Evolutionary conservation across 371 early-diverging fungal genomes (phyloP).

Genomic region (Syncephalastrum sp.): DNA sequence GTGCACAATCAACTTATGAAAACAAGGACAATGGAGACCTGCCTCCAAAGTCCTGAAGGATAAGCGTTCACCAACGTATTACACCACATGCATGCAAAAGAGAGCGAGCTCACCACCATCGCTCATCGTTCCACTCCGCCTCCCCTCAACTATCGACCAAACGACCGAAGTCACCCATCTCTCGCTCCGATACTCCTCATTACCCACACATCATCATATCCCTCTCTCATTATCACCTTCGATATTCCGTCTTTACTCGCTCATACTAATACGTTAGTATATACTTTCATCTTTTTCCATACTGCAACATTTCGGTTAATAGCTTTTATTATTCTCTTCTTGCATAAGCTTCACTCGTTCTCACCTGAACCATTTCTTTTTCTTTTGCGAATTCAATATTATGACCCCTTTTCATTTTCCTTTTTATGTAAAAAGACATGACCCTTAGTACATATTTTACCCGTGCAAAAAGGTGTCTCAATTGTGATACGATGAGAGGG

Average conservation of each 20-base stretch:
- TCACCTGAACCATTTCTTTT: neutral
- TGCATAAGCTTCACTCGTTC: neutral
- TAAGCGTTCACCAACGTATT: too few species aligned
- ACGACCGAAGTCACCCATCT: too few species aligned
- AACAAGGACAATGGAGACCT: neutral
- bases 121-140: too few species aligned
- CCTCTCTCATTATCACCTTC: neutral
- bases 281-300: neutral
- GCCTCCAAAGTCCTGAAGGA: too few species aligned
- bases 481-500: too few species aligned
- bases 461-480: too few species aligned
- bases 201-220: constrained; percentile 1
- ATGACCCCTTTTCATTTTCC: neutral
- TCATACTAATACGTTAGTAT: neutral
- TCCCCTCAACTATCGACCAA: too few species aligned
- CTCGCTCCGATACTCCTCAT: neutral
- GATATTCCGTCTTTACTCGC: neutral
- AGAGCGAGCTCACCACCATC: too few species aligned
- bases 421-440: neutral
- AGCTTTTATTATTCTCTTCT: neutral
- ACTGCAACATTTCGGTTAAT: neutral
- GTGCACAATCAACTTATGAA: neutral
- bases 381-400: constrained; percentile 1
- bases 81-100: too few species aligned
- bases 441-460: neutral